Percentiles rank a stretch among this genome's conserved stretches.
Conservation (phyloP, 352 stramenopile species). For the Pythium phragmiticola region DNA sequence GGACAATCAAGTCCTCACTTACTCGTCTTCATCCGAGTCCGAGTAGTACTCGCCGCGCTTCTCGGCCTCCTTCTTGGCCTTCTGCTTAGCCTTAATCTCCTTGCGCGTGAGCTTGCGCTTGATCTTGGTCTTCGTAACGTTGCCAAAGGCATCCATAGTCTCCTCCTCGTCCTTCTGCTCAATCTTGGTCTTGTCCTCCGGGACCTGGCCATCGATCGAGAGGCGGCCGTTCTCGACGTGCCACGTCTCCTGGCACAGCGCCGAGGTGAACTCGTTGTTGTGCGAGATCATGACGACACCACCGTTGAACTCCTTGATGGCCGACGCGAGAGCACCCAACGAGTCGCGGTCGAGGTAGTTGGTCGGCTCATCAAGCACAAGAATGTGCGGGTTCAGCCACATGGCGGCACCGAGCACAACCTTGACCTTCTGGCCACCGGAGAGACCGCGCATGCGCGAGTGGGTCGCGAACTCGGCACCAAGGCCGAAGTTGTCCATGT, state of each 20-base stretch:
- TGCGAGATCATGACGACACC: constrained; percentile 98
- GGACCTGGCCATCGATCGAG: constrained; percentile 78
- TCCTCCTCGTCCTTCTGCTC: constrained; percentile 90
- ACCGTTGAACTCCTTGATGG: constrained; percentile 97
- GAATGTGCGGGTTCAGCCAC: constrained; percentile 96
- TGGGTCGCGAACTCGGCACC: constrained; percentile 97
- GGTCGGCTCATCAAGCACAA: constrained; percentile 95
- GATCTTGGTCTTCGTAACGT: constrained; percentile 85
- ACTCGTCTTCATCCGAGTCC: constrained; percentile 66
- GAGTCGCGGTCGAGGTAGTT: constrained; percentile 97
- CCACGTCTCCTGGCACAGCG: constrained; percentile 94
- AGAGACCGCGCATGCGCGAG: constrained; percentile 97
- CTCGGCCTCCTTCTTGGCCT: constrained; percentile 88
- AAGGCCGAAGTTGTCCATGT: constrained; percentile 96
- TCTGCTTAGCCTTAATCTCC: constrained; percentile 87
- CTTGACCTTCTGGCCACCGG: constrained; percentile 99
- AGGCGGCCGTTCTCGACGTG: constrained; percentile 90
- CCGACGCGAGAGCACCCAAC: constrained; percentile 93
- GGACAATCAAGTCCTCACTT: constrained; percentile 29
- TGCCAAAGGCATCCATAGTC: constrained; percentile 77
- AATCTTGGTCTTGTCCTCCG: constrained; percentile 90
- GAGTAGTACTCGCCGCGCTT: constrained; percentile 81
- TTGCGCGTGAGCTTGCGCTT: constrained; percentile 91
- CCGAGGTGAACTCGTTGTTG: constrained; percentile 96
- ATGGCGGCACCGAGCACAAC: constrained; percentile 96